These are phyloP conservation scores for Solioccasus polychromus DNA, from an alignment of 768 basidiomycete genomes.

Conservation along the genomic window DNA sequence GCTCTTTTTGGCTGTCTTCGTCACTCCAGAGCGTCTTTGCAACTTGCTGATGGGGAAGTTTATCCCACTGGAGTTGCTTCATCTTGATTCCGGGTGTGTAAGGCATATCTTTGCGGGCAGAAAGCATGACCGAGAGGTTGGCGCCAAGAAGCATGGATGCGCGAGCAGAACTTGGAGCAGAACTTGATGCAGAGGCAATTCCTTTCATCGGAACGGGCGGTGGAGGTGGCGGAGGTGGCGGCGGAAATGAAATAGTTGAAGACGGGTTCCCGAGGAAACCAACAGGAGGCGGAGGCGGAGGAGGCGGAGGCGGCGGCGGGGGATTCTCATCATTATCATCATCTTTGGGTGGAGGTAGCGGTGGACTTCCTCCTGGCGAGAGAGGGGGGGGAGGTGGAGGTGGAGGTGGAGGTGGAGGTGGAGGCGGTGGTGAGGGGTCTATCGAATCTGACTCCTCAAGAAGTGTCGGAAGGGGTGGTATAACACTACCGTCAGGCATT, in stretches of 20 bases:
- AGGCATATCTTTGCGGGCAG: conserved; percentile 79
- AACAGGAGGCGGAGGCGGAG: conserved; percentile 36
- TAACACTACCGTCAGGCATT: conserved; percentile 36
- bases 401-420: conserved; percentile 11
- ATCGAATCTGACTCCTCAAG: conserved; percentile 36
- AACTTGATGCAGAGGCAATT: conserved; percentile 33
- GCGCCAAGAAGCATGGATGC: conserved; percentile 58
- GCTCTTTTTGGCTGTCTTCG: conserved; percentile 62
- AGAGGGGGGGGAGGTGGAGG: conserved; percentile 17
- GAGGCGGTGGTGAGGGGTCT: conserved; percentile 24
- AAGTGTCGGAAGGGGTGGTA: conserved; percentile 36
- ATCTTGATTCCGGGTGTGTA: conserved; percentile 87
- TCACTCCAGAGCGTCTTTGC: conserved; percentile 83
- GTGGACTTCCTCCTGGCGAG: conserved; percentile 6
- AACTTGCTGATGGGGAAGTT: conserved; percentile 86
- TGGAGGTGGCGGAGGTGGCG: conserved; percentile 39
- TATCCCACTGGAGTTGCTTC: conserved; percentile 99
- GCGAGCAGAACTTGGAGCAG: conserved; percentile 48
- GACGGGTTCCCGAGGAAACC: conserved; percentile 30
- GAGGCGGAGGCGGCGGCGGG: conserved; percentile 30
- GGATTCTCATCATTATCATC: conserved; percentile 21
- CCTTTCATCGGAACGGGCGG: conserved; percentile 31
- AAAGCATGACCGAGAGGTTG: conserved; percentile 53
- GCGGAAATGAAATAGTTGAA: conserved; percentile 17
- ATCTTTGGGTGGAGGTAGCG: conserved; percentile 18